A percentile compares a stretch with the other conserved stretches of the same genome.
These are phyloP conservation scores for Salmacisia buchloeana DNA, from an alignment of 1,284 basidiomycete genomes.

Conservation along the genomic window DNA sequence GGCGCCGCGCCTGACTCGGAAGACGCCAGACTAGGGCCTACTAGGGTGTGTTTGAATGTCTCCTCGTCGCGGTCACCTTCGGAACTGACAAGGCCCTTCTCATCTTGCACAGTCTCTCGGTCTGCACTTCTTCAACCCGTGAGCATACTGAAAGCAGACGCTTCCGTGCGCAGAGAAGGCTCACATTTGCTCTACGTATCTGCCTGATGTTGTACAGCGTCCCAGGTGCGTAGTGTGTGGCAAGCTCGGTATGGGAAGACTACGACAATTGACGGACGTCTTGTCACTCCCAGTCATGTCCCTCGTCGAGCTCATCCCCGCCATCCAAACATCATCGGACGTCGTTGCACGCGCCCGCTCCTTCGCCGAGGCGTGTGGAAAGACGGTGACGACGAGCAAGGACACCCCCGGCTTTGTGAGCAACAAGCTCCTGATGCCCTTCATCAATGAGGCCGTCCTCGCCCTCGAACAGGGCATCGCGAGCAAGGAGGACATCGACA, in stretches of 20 bases:
- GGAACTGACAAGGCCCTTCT: background rate
- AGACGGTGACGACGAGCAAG: slow-evolving; percentile 55
- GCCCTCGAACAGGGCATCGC: slow-evolving; percentile 85
- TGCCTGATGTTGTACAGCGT: background rate
- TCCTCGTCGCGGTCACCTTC: background rate
- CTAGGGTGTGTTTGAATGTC: background rate
- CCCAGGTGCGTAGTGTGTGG: background rate
- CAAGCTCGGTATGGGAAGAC: background rate
- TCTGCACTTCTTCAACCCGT: slow-evolving; percentile 88
- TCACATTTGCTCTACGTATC: slow-evolving; percentile 57
- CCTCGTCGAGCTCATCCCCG: slow-evolving; percentile 86
- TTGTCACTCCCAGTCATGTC: slow-evolving; percentile 62
- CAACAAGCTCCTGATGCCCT: slow-evolving; percentile 70
- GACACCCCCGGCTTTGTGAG: slow-evolving; percentile 74
- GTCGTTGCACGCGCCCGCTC: slow-evolving; percentile 70
- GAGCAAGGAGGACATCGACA: slow-evolving; percentile 89
- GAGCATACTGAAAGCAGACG: no score
- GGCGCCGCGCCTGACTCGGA: background rate
- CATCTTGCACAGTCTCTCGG: slow-evolving; percentile 52
- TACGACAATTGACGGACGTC: background rate
- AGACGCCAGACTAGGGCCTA: background rate
- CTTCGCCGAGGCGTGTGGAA: slow-evolving; percentile 83
- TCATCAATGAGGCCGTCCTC: slow-evolving; percentile 88
- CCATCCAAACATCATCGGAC: slow-evolving; percentile 76
- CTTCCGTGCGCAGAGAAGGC: no score